Conservation (phyloP, 2,329 filamentous ascomycete genomes). For the Bretziella fagacearum region DNA sequence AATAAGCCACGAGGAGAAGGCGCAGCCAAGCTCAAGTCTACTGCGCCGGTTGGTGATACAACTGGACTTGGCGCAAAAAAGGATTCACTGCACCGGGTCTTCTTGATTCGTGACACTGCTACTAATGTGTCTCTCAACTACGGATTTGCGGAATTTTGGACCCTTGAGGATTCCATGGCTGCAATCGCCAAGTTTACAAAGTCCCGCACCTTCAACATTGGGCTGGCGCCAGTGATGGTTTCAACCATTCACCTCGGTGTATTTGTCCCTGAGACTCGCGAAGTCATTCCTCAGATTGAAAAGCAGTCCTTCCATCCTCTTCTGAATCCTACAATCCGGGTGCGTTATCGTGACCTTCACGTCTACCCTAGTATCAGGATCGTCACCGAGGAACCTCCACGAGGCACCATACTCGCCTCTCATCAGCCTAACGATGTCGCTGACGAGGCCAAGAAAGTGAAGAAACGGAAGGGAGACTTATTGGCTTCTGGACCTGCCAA, state of each 20-base stretch:
- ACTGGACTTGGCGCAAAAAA: conserved; percentile 52
- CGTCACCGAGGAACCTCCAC: conserved; percentile 31
- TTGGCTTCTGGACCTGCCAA: conserved; percentile 21
- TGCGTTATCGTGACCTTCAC: conserved; percentile 62
- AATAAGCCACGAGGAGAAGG: conserved; percentile 19
- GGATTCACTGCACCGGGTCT: conserved; percentile 57
- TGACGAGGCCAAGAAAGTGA: conserved; percentile 26
- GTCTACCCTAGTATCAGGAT: conserved; percentile 51
- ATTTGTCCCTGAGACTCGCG: conserved; percentile 56
- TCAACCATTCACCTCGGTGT: conserved; percentile 73
- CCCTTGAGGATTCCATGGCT: conserved; percentile 56
- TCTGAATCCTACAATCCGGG: conserved; percentile 47
- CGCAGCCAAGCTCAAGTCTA: conserved; percentile 41
- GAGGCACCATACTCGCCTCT: conserved; percentile 18
- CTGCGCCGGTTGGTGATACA: conserved; percentile 36
- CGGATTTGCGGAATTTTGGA: conserved; percentile 71
- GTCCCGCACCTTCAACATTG: conserved; percentile 60
- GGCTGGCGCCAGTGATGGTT: conserved; percentile 51
- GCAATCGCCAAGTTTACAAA: conserved; percentile 56
- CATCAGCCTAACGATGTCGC: conserved; percentile 18
- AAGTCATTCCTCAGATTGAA: conserved; percentile 35
- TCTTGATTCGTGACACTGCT: conserved; percentile 56
- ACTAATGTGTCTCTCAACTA: conserved; percentile 62
- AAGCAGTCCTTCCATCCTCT: conserved; percentile 53
- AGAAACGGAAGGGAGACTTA: conserved; percentile 37